phyloP scores from a whole-genome alignment of 2,329 filamentous ascomycete species.

The Tolypocladium guangdongense region DNA sequence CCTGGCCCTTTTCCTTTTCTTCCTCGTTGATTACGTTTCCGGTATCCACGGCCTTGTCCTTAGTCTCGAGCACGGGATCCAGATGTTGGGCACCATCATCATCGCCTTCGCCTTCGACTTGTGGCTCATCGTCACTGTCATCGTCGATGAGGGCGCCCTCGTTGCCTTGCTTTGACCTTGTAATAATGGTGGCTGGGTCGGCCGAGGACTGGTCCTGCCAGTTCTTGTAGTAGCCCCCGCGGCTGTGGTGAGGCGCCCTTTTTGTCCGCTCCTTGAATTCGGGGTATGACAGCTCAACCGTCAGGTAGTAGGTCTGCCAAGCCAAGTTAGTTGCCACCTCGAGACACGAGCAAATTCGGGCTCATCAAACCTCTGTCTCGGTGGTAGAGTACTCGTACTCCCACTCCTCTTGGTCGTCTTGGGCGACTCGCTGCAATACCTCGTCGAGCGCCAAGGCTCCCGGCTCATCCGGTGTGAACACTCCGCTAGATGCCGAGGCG shows the following conservation, averaged over 20 bases:
- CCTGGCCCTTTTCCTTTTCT: constrained; percentile 7
- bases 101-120: constrained; percentile 15
- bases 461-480: constrained; percentile 9
- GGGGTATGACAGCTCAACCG: constrained; percentile 50
- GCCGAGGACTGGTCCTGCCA: constrained; percentile 23
- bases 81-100: constrained; percentile 15
- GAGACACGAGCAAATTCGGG: too few species aligned
- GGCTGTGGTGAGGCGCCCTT: constrained; percentile 24
- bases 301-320: constrained; percentile 50
- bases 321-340: neutral
- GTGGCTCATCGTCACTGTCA: constrained; percentile 17
- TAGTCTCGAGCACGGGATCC: constrained; percentile 23
- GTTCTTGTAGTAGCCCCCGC: constrained; percentile 36
- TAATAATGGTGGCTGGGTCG: constrained; percentile 6
- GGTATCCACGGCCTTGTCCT: neutral
- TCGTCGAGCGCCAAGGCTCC: constrained; percentile 18
- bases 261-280: constrained; percentile 40
- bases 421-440: constrained; percentile 12
- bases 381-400: constrained; percentile 57
- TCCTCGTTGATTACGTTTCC: constrained; percentile 14
- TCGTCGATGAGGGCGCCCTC: constrained; percentile 1
- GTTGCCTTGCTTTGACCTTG: neutral
- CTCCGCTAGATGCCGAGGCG: neutral
- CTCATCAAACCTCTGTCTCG: constrained; percentile 43
- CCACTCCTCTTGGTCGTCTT: constrained; percentile 47